Evolutionary conservation across 176 grass and related monocot species (phyloP).

Genomic region (Oryza meridionalis): DNA sequence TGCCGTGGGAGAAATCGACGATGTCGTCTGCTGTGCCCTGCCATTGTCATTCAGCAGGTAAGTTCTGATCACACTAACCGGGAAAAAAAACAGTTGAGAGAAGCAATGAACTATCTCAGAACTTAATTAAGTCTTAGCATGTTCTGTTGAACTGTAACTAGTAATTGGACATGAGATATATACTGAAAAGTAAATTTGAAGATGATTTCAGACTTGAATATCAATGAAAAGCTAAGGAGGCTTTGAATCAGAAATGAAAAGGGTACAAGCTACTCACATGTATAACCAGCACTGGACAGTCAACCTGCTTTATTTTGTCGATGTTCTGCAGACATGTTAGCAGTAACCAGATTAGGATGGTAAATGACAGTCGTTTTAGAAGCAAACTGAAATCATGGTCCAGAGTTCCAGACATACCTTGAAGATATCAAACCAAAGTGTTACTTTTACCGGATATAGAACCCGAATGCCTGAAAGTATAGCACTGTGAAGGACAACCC

Average conservation of each 20-base stretch:
- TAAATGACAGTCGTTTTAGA: background rate
- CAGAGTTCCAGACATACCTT: slow-evolving; percentile 61
- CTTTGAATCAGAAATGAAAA: background rate
- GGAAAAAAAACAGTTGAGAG: background rate
- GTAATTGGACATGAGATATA: background rate
- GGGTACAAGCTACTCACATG: slow-evolving; percentile 74
- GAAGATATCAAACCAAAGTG: slow-evolving; percentile 98
- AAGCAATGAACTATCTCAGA: background rate
- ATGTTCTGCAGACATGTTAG: slow-evolving; percentile 73
- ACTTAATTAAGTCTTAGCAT: background rate
- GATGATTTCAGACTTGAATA: background rate
- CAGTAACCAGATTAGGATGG: slow-evolving; percentile 1
- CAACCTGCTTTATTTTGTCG: slow-evolving; percentile 93
- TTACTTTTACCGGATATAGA: slow-evolving; percentile 93
- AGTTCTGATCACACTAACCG: background rate
- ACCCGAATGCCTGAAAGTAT: slow-evolving; percentile 97
- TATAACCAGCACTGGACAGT: slow-evolving; percentile 92
- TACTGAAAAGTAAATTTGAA: background rate
- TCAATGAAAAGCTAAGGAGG: background rate
- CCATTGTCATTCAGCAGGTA: background rate
- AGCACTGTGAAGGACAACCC: slow-evolving; percentile 91
- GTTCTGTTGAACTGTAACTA: background rate
- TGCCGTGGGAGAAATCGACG: slow-evolving; percentile 87
- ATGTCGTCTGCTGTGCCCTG: slow-evolving; percentile 93
- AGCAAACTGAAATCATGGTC: slow-evolving; percentile 16